Base-by-base conservation (phyloP, 164 flowering plant genomes). In the Houttuynia cordata region DNA sequence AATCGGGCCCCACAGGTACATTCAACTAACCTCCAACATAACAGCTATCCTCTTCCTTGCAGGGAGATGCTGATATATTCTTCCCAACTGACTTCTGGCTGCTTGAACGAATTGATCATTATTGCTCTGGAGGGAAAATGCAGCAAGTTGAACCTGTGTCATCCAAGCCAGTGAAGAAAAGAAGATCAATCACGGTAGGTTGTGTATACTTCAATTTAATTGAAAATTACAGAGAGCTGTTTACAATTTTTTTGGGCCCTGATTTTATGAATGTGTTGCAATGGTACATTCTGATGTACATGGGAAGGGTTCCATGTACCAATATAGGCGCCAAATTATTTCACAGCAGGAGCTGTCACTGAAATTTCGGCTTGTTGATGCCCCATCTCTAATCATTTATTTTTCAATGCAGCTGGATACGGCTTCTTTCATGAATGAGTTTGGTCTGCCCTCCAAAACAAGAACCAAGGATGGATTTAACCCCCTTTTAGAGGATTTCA, bases 41-140 rank as follows among this genome's bases (percentile, higher is more conserved):
- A 8, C 6, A 25, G 13, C 21, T 58, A n/a, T 58, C 18, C 30
- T 37, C 63, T 18, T 45, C 56, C 53, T 67, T 51, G 71, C 84
- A 88, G 99, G 99, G 99, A 58, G 97, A 93, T 81, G 96, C 96
- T 52, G 99, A 93, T 71, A 90, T 93, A 51, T 93, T 93, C 69
- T 93, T 93, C 73, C 99, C 99, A 7, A 93, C 99, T 2, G 97
- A 93, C 73, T 93, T 93, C 66, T 77, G 78, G 83, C 84, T 90
- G 68, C 76, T 93, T 77, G 99, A 93, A 73, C 80, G 74, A 30
- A 86, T 90, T 20, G 99, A 93, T 64, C 97, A 93, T 74, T 73
- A 81, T 63, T 84, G 91, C 70, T 88, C 99, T 72, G 91, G 88
- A 20, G 79, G 89, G 90, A 53, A 66, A 62, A 80, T 73, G 58